Evolutionary conservation across 441 rosid genomes (phyloP).

Genomic region (Populus trichocarpa): DNA sequence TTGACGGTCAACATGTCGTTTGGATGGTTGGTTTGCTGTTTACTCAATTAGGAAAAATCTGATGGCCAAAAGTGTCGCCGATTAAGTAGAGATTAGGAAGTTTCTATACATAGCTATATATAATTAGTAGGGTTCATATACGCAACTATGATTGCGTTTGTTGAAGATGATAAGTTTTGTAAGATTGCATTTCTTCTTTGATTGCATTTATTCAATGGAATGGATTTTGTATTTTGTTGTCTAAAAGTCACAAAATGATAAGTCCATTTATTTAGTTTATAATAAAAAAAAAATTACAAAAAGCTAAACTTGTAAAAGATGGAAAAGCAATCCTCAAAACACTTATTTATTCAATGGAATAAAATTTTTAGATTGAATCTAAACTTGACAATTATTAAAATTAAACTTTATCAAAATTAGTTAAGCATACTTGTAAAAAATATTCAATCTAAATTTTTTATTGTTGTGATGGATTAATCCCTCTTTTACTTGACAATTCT

Average conservation of each 20-base stretch:
- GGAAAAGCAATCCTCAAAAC: too few relatives aligned
- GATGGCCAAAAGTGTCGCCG: background rate
- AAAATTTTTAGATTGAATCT: too few relatives aligned
- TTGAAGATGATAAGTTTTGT: background rate
- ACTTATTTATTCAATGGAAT: too few relatives aligned
- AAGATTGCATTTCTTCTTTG: constrained; percentile 29
- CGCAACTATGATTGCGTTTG: background rate
- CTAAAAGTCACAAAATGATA: background rate
- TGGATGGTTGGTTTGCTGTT: background rate
- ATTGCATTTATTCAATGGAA: constrained; percentile 15
- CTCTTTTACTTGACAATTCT: too few relatives aligned
- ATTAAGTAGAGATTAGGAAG: constrained; percentile 12
- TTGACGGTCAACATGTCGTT: background rate
- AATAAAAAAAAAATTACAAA: too few relatives aligned
- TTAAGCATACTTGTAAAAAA: too few relatives aligned
- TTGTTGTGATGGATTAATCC: too few relatives aligned
- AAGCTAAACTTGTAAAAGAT: background rate
- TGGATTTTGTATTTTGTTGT: background rate
- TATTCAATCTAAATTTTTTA: too few relatives aligned
- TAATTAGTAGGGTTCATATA: background rate
- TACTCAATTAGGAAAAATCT: constrained; percentile 5
- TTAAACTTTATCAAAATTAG: too few relatives aligned
- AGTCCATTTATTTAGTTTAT: too few relatives aligned
- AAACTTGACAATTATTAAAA: too few relatives aligned
- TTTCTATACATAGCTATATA: background rate